A percentile compares a stretch with the other conserved stretches of the same genome.
Conservation (phyloP, 164 flowering plant species). For the Warburgia ugandensis region DNA sequence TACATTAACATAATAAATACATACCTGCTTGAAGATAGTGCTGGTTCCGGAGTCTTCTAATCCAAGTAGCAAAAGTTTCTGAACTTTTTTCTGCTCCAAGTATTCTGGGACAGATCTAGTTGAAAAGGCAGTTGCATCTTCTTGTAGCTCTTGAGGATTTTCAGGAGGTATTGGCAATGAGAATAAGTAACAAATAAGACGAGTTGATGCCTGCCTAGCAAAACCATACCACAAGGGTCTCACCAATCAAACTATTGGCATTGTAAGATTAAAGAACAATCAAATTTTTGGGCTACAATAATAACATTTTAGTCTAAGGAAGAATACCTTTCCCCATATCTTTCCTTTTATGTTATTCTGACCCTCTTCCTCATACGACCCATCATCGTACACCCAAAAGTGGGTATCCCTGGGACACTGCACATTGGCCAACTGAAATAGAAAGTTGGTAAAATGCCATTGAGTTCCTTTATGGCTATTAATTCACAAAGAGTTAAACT, state of each 20-base stretch:
- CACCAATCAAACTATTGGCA: slow-evolving; percentile 9
- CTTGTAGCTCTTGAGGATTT: slow-evolving; percentile 9
- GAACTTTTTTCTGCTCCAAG: slow-evolving; percentile 23
- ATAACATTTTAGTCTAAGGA: not conserved
- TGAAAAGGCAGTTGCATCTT: slow-evolving; percentile 18
- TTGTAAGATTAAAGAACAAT: not conserved
- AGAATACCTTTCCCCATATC: slow-evolving; percentile 34
- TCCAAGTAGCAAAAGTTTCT: slow-evolving; percentile 29
- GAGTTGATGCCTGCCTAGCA: slow-evolving; percentile 34
- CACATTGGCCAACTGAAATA: slow-evolving; percentile 32
- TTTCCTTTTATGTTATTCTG: slow-evolving; percentile 38
- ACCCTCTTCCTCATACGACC: slow-evolving; percentile 40
- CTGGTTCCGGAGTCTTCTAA: slow-evolving; percentile 32
- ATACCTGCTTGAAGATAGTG: slow-evolving; percentile 43
- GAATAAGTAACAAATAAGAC: slow-evolving; percentile 29
- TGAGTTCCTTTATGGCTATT: too few species aligned
- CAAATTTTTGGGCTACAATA: not conserved
- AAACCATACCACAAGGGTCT: slow-evolving; percentile 15
- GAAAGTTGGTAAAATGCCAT: not conserved
- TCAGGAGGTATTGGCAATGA: slow-evolving; percentile 30
- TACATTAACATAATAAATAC: too few species aligned
- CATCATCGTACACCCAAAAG: slow-evolving; percentile 44
- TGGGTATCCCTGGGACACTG: slow-evolving; percentile 37
- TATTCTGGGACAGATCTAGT: slow-evolving; percentile 24
- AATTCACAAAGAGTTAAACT: not conserved